Evolutionary conservation across 139 green algal genomes (phyloP).

Genomic region (Parachlorella kessleri): DNA sequence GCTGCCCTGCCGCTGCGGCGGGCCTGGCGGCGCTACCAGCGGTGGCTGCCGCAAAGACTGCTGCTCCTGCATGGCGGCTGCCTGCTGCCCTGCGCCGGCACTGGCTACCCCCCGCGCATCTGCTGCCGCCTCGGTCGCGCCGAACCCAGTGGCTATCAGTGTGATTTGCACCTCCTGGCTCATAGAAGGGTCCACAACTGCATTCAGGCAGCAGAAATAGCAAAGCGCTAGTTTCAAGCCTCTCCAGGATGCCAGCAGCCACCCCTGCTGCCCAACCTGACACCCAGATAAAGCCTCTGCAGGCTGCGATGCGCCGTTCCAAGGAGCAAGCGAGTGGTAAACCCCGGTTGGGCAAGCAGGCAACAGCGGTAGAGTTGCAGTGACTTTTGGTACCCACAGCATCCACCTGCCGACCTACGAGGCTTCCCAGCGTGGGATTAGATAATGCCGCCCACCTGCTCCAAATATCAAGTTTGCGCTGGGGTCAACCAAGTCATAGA

Average conservation of each 20-base stretch:
- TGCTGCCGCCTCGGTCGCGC: slow-evolving; percentile 4
- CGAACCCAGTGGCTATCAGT: slow-evolving; percentile 95
- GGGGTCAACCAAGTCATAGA: slow-evolving; percentile 89
- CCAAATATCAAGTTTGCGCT: slow-evolving; percentile 94
- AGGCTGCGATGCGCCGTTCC: too few species aligned
- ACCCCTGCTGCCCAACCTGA: too few species aligned
- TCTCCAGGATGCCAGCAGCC: too few species aligned
- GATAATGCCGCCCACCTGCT: slow-evolving; percentile 39
- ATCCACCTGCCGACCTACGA: background rate
- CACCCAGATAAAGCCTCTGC: too few species aligned
- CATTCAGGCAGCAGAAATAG: too few species aligned
- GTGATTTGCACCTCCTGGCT: slow-evolving; percentile 78
- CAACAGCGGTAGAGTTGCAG: background rate
- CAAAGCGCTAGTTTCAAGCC: too few species aligned
- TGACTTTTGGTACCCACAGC: background rate
- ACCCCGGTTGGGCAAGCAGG: background rate
- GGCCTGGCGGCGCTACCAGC: too few species aligned
- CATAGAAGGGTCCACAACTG: slow-evolving; percentile 64
- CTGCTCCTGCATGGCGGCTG: background rate
- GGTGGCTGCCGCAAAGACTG: background rate
- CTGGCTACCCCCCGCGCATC: background rate
- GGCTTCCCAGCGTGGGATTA: background rate
- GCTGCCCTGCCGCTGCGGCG: background rate
- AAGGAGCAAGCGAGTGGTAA: background rate
- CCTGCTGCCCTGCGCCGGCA: background rate